Base-by-base conservation (phyloP, 164 flowering plant species). In the Umbilicus rupestris region DNA sequence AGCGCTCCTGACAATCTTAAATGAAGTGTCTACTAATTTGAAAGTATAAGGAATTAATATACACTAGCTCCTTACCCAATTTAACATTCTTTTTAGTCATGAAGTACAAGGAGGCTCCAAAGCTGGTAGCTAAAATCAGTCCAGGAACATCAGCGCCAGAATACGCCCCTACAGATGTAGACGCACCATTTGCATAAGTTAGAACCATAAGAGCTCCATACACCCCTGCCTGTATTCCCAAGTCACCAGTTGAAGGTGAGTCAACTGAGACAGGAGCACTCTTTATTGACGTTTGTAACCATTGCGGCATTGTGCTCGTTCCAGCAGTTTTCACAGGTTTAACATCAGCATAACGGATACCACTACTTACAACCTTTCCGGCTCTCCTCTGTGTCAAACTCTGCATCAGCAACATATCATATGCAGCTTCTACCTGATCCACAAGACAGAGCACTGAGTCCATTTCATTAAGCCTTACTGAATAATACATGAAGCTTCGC, bases 341-440 rank as follows among this genome's bases (percentile, higher is more conserved):
- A 24, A 87, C 96, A 82, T 93, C 97, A 63, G 97, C 98, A 82
- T 78, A 88, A 10, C 92, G 87, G 3, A 90, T 74, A 72, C 73
- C 77, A 64, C 85, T 89, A 69, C 63, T 77, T 33, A 80, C 89
- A 68, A 93, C 97, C 75, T 87, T 93, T 46, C 97, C 93, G 10
- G 88, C 87, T 68, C 86, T 79, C 9, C 98, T 77, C 75, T 85
- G 96, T 12, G 85, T 79, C 68, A 93, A 76, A 70, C 98, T 90
- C 69, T 81, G 85, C 98, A 90, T 87, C 63, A 89, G 91, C 79
- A 93, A 73, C 92, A 87, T 93, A 67, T 90, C 97, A 82, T 89
- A 93, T 71, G 98, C 97, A 79, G 96, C 97, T 75, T 93, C 97
- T 20, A 83, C 90, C 98, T 93, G 81, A 74, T 72, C 72, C 58